phyloP scores from a whole-genome alignment of 495 filamentous ascomycete genomes.

The Hypomontagnella monticulosa region DNA sequence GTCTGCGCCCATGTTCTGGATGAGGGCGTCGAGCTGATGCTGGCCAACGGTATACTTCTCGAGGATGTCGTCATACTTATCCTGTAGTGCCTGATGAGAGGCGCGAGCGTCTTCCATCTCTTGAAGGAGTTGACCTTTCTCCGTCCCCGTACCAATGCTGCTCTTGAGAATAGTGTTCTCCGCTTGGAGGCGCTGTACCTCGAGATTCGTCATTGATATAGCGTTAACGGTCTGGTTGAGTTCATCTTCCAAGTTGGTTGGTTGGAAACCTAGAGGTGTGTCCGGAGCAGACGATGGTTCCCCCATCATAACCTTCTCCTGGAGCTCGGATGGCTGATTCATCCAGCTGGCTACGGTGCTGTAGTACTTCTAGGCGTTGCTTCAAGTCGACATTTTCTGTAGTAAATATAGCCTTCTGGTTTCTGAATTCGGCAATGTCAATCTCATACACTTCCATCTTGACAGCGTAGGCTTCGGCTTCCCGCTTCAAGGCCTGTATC shows the following conservation, averaged over 20 bases:
- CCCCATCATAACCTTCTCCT: conserved; percentile 48
- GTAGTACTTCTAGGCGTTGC: conserved; percentile 37
- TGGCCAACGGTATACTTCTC: conserved; percentile 61
- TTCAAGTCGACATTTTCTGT: conserved; percentile 42
- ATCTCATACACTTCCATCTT: conserved; percentile 48
- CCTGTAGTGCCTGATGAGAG: conserved; percentile 51
- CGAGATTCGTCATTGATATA: conserved; percentile 47
- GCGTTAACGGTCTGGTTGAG: conserved; percentile 47
- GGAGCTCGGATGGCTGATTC: conserved; percentile 44
- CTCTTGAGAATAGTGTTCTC: conserved; percentile 63
- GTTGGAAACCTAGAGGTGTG: conserved; percentile 33
- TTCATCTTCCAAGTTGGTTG: conserved; percentile 43
- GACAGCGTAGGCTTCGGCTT: conserved; percentile 44
- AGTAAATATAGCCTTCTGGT: conserved; percentile 42
- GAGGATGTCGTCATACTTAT: conserved; percentile 57
- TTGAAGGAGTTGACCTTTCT: conserved; percentile 58
- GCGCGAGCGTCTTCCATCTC: conserved; percentile 56
- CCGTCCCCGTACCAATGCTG: conserved; percentile 57
- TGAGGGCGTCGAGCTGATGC: conserved; percentile 60
- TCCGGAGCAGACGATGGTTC: conserved; percentile 36
- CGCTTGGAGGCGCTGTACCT: conserved; percentile 62
- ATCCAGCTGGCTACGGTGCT: conserved; percentile 42
- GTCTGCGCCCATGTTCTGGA: conserved; percentile 56
- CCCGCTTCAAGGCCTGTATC: conserved; percentile 40
- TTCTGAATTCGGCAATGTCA: conserved; percentile 43